Conservation (phyloP, 179 eudicot species). For the Beta corolliflora region DNA sequence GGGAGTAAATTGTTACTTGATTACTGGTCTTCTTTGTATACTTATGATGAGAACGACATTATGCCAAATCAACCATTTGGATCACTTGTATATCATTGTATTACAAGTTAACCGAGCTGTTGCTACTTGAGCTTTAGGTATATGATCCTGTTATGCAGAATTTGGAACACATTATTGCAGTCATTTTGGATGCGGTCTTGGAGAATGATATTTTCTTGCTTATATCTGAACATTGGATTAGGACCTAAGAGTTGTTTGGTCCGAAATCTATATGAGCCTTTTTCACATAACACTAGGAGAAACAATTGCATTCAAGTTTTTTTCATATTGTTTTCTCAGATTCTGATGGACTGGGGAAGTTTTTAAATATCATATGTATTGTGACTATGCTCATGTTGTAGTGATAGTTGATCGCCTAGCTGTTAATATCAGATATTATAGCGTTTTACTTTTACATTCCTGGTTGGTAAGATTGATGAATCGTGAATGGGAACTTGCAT, state of each 20-base stretch:
- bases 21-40: not conserved
- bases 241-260: not conserved
- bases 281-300: not conserved
- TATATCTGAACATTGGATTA: not conserved
- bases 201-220: too few species aligned
- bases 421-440: not conserved
- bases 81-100: not conserved
- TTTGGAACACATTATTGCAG: not conserved
- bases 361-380: too few species aligned
- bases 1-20: not conserved
- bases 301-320: not conserved
- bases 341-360: not conserved
- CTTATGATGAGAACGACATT: not conserved
- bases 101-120: not conserved
- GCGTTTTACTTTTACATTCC: not conserved
- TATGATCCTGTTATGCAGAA: not conserved
- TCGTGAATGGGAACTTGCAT: not conserved
- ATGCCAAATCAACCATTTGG: not conserved
- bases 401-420: not conserved
- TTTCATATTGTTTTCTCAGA: not conserved
- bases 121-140: not conserved
- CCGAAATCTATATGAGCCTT: not conserved
- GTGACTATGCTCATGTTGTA: too few species aligned
- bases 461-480: not conserved
- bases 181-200: too few species aligned